Percentiles rank a stretch among this genome's conserved stretches.
phyloP scores from a whole-genome alignment of 208 protist genomes.

The Acanthamoeba castellanii region DNA sequence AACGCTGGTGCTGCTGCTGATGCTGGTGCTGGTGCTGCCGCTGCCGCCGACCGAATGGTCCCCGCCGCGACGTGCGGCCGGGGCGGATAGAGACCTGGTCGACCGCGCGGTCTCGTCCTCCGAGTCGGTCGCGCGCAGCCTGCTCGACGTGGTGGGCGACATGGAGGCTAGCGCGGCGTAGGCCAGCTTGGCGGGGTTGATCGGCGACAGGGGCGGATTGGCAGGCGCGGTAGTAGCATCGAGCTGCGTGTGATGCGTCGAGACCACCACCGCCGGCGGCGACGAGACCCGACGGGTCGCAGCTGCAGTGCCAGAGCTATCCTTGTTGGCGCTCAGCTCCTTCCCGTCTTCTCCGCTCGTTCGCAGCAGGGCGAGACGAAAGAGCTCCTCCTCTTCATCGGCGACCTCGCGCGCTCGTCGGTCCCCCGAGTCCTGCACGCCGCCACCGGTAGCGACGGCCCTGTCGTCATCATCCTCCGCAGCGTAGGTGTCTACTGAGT shows the following conservation, averaged over 20 bases:
- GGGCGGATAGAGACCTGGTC: not conserved
- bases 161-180: not conserved
- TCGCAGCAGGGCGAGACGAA: not conserved
- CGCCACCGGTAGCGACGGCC: not conserved
- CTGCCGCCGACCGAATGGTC: not conserved
- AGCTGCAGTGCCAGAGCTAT: not conserved
- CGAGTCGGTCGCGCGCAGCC: not conserved
- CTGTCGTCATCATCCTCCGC: not conserved
- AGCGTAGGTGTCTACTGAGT: not conserved
- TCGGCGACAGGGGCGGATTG: not conserved
- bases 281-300: not conserved
- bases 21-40: not conserved
- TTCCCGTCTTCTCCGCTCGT: not conserved
- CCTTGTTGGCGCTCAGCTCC: not conserved
- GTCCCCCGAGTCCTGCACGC: not conserved
- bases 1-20: no score
- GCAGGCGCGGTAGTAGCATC: not conserved
- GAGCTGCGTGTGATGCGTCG: not conserved
- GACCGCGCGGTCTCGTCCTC: not conserved
- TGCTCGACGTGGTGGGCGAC: not conserved
- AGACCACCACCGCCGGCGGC: not conserved
- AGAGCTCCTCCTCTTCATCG: slow-evolving; percentile 47
- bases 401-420: not conserved
- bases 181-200: slow-evolving; percentile 29
- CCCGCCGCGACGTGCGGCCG: not conserved